These are phyloP conservation scores for Pneumocystis canis DNA, from an alignment of 1,139 yeast genomes.

Conservation along the genomic window DNA sequence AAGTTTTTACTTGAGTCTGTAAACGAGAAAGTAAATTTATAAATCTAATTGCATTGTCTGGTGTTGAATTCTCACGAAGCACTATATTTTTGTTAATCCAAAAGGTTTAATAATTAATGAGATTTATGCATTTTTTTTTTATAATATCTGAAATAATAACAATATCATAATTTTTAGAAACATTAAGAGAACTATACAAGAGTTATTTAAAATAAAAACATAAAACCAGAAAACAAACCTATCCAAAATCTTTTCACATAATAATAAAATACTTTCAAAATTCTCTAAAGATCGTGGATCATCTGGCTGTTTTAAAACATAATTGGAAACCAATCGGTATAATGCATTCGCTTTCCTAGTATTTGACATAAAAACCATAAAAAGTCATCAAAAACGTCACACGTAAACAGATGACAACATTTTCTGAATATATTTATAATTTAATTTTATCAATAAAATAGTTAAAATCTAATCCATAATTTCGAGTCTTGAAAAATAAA, in stretches of 20 bases:
- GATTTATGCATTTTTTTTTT: not conserved
- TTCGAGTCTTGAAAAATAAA: too few species aligned
- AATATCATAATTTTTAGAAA: not conserved
- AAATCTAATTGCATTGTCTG: not conserved
- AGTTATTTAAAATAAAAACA: not conserved
- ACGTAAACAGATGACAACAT: not conserved
- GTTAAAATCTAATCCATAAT: not conserved
- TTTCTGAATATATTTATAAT: not conserved
- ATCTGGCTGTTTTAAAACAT: not conserved
- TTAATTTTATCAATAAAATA: not conserved
- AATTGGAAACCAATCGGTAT: not conserved
- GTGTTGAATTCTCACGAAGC: not conserved
- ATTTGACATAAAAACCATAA: not conserved
- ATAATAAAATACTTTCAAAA: not conserved
- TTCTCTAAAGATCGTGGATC: not conserved
- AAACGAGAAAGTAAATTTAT: conserved; percentile 1
- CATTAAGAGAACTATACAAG: not conserved
- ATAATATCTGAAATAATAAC: not conserved
- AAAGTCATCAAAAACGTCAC: not conserved
- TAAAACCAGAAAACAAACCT: not conserved
- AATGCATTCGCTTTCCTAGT: not conserved
- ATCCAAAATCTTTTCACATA: not conserved
- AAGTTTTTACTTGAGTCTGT: not conserved
- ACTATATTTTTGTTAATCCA: not conserved
- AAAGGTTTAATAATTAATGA: not conserved